Evolutionary conservation across 2,329 filamentous ascomycete species (phyloP), one percentile per base, ranked within the genome.

Genomic region (Fusarium dimerum): DNA sequence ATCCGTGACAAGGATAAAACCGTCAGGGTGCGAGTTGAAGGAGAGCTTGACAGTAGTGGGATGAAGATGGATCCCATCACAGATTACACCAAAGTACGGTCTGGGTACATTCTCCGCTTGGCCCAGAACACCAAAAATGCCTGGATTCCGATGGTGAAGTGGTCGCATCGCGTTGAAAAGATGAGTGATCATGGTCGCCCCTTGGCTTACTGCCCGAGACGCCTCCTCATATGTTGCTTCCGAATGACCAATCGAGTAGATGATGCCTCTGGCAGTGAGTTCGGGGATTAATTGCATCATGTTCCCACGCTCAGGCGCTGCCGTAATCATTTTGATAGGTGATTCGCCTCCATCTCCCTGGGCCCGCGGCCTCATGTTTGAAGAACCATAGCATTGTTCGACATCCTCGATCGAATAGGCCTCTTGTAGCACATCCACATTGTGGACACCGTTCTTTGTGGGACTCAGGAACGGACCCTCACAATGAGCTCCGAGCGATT

Each of bases 91-190:
- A 69, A 93, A 97, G 71, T 82, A 96, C 0, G 92, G 92, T 47
- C 87, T 79, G 12, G 73, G 69, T 49, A 76, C 66, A 55, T 71
- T 78, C 63, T 87, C 81, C 9, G 81, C 81, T 56, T 82, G 82
- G 54, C 92, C 91, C 13, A 97, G 76, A 1, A 95, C 84, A 29
- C 92, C 92, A 68, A 96, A 96, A 62, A 96, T 85, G 38, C 92
- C 92, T 0, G 92, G 92, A 71, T 96, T 92, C 52, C 92, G 88
- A 77, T 97, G 91, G 70, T 94, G 90, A 46, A 96, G 83, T 13
- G 91, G 91, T 1, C 86, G 82, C 92, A 96, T 96, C 26, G 92
- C 92, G 69, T 96, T 96, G 82, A 96, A 96, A 2, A 96, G 79
- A 66, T 96, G 92, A 0, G 92, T 96, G 60, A 96, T 89, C 90